Conservation (phyloP, 331 rosid genomes). For the Saraca asoca region DNA sequence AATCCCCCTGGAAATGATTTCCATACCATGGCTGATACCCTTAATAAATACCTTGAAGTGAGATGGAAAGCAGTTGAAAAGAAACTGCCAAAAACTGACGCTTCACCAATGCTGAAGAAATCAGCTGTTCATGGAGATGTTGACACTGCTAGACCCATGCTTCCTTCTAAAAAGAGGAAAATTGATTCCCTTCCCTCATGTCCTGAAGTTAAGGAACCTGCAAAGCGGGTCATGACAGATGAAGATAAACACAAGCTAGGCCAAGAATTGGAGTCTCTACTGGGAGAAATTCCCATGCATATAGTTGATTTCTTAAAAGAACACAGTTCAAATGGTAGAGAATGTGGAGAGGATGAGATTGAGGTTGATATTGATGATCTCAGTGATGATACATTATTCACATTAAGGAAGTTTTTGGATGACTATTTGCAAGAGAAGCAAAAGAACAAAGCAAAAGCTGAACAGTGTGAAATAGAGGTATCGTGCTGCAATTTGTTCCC, state of each 20-base stretch:
- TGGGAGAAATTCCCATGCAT: conserved; percentile 67
- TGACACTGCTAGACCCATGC: conserved; percentile 39
- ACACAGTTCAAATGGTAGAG: conserved; percentile 66
- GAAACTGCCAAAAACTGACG: conserved; percentile 56
- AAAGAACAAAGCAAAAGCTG: conserved; percentile 51
- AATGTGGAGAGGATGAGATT: conserved; percentile 76
- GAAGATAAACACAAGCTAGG: conserved; percentile 64
- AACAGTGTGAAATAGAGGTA: conserved; percentile 86
- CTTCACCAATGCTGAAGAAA: conserved; percentile 43
- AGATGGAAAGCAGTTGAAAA: conserved; percentile 83
- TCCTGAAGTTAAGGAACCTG: conserved; percentile 53
- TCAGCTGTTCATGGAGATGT: conserved; percentile 37
- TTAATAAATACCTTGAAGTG: conserved; percentile 62
- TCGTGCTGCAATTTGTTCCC: conserved; percentile 15
- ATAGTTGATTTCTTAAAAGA: conserved; percentile 77
- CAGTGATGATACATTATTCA: conserved; percentile 71
- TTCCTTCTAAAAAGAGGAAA: conserved; percentile 53
- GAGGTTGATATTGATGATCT: conserved; percentile 82
- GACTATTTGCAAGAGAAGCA: conserved; percentile 62
- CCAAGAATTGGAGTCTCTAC: conserved; percentile 69
- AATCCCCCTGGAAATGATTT: conserved; percentile 79
- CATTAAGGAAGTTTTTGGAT: conserved; percentile 65
- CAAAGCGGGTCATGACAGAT: conserved; percentile 59
- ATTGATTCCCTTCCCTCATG: conserved; percentile 46
- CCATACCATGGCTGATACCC: conserved; percentile 69